Conservation (phyloP, 148 eudicot genomes). For the Hydrangea macrophylla region DNA sequence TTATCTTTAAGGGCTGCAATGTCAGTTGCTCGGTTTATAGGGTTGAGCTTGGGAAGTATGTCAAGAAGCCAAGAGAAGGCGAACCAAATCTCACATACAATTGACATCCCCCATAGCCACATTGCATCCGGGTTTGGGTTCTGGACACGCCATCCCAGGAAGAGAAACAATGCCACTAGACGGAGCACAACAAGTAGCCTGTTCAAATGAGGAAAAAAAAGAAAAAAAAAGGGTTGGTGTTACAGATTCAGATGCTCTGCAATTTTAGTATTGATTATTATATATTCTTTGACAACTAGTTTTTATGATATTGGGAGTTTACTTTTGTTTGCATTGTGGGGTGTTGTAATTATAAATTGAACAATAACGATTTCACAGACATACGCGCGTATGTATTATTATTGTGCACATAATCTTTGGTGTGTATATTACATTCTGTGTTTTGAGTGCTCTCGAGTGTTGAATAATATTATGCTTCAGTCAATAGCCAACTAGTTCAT, state of each 20-base stretch:
- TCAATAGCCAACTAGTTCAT: too few species aligned
- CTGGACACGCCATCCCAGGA: conserved; percentile 58
- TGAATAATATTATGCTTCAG: too few species aligned
- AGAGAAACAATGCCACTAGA: conserved; percentile 43
- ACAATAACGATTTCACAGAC: too few species aligned
- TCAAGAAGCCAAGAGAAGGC: conserved; percentile 92
- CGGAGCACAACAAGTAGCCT: conserved; percentile 71
- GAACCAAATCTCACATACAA: conserved; percentile 81
- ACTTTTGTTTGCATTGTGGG: too few species aligned
- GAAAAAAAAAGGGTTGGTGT: neutral
- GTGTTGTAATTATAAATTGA: too few species aligned
- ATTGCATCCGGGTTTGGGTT: conserved; percentile 76
- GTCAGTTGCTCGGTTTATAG: conserved; percentile 77
- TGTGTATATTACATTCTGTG: too few species aligned
- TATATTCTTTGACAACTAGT: too few species aligned
- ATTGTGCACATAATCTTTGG: too few species aligned
- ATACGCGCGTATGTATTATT: too few species aligned
- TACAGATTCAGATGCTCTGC: neutral
- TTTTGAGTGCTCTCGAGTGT: too few species aligned
- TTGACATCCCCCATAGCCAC: conserved; percentile 79
- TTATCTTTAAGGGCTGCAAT: conserved; percentile 65
- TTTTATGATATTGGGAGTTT: too few species aligned
- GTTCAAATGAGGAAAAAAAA: conserved; percentile 14
- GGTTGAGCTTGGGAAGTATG: conserved; percentile 83
- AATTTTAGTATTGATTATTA: too few species aligned